phyloP scores from a whole-genome alignment of 2,329 filamentous ascomycete genomes.

The Scedosporium boydii region DNA sequence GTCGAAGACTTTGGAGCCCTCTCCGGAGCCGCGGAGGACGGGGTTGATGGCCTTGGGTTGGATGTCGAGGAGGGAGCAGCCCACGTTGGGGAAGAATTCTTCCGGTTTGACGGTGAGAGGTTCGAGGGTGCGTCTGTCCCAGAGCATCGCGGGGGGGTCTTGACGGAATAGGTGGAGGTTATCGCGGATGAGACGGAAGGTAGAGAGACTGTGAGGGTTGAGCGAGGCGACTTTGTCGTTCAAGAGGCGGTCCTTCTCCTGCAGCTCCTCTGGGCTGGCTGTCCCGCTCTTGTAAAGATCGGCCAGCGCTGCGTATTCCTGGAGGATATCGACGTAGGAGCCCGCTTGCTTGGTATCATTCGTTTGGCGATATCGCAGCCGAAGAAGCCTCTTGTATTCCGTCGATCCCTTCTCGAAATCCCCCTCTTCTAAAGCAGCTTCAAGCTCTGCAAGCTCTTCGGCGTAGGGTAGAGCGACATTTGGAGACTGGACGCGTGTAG shows the following conservation, averaged over 20 bases:
- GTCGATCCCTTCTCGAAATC: background rate
- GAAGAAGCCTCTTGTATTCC: constrained; percentile 15
- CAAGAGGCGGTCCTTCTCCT: constrained; percentile 18
- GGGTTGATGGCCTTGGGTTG: constrained; percentile 47
- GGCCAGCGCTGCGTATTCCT: constrained; percentile 19
- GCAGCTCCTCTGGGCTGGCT: constrained; percentile 16
- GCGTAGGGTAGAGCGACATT: constrained; percentile 29
- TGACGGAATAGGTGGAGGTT: constrained; percentile 42
- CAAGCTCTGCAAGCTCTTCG: constrained; percentile 30
- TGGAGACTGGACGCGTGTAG: constrained; percentile 14
- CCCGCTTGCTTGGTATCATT: constrained; percentile 12
- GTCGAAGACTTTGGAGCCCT: constrained; percentile 41
- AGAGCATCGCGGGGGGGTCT: constrained; percentile 44
- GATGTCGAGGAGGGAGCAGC: constrained; percentile 55
- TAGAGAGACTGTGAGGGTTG: constrained; percentile 21
- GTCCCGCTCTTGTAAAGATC: constrained; percentile 12
- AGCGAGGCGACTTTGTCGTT: constrained; percentile 21
- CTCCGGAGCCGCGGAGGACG: constrained; percentile 35
- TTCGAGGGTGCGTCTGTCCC: constrained; percentile 64
- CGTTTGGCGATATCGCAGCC: constrained; percentile 19
- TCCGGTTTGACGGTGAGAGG: constrained; percentile 46
- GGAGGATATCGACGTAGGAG: constrained; percentile 22
- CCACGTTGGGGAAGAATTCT: constrained; percentile 59
- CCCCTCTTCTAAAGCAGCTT: constrained; percentile 16
- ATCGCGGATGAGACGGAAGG: constrained; percentile 36